Evolutionary conservation across 179 eudicot genomes (phyloP).

Genomic region (Nepenthes alata): DNA sequence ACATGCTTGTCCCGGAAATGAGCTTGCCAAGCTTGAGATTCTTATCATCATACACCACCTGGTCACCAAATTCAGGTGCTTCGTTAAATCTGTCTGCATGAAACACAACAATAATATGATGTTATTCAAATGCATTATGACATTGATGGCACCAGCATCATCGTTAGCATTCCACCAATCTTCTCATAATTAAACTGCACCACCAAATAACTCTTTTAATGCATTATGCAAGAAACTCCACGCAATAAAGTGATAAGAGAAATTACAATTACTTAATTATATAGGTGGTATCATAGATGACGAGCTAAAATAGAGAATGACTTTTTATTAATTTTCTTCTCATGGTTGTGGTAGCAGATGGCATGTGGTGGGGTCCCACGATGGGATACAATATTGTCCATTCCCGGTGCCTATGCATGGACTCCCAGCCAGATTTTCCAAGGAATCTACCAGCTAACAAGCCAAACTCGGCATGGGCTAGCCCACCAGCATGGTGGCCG

Average conservation of each 20-base stretch:
- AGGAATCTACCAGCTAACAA: conserved; percentile 14
- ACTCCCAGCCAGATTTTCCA: conserved; percentile 19
- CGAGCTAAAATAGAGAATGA: no score
- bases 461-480: neutral
- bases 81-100: neutral
- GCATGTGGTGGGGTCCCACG: conserved; percentile 6
- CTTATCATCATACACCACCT: conserved; percentile 47
- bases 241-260: no score
- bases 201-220: no score
- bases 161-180: no score
- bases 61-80: conserved; percentile 49
- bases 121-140: no score
- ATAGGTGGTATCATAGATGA: no score
- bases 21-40: conserved; percentile 55
- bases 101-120: no score
- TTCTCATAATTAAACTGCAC: no score
- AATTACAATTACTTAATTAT: no score
- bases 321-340: neutral
- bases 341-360: conserved; percentile 11
- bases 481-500: conserved; percentile 1
- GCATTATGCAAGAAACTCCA: no score
- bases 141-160: no score
- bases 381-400: conserved; percentile 10
- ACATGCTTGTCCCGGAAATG: conserved; percentile 66
- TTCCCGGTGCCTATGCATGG: conserved; percentile 13